Evolutionary conservation across 129 eudicot genomes (phyloP).

Genomic region (Arctium lappa): DNA sequence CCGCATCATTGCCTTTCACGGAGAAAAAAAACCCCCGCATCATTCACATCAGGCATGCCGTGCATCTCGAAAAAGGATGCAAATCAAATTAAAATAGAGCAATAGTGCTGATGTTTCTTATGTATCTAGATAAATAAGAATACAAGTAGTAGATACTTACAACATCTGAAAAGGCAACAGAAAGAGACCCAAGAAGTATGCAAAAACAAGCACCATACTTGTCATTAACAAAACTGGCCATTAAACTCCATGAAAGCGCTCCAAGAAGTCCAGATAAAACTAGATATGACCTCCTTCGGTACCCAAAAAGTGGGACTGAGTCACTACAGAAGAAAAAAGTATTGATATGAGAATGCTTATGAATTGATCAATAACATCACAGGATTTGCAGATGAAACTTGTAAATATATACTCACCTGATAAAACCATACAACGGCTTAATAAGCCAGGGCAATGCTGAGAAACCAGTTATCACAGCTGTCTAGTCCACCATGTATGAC

Average conservation of each 20-base stretch:
- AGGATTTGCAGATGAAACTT: background rate
- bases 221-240: constrained; percentile 85
- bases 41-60: background rate
- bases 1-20: background rate
- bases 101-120: background rate
- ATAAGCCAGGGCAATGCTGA: constrained; percentile 96
- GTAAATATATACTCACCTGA: constrained; percentile 56
- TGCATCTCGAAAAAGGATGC: background rate
- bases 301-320: constrained; percentile 96
- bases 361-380: constrained; percentile 4
- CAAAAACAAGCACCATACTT: constrained; percentile 85
- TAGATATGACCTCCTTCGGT: constrained; percentile 95
- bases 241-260: constrained; percentile 94
- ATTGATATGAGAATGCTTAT: constrained; percentile 14
- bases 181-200: constrained; percentile 93
- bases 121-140: background rate
- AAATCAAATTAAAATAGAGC: constrained; percentile 6
- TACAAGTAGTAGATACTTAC: constrained; percentile 49
- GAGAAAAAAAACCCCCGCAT: background rate
- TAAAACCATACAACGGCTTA: constrained; percentile 96
- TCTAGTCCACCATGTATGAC: constrained; percentile 58
- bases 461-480: constrained; percentile 94
- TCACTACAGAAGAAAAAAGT: constrained; percentile 50
- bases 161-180: constrained; percentile 99
- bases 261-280: constrained; percentile 93